phyloP scores from a whole-genome alignment of 2,329 filamentous ascomycete genomes.

The Aspergillus sp. region DNA sequence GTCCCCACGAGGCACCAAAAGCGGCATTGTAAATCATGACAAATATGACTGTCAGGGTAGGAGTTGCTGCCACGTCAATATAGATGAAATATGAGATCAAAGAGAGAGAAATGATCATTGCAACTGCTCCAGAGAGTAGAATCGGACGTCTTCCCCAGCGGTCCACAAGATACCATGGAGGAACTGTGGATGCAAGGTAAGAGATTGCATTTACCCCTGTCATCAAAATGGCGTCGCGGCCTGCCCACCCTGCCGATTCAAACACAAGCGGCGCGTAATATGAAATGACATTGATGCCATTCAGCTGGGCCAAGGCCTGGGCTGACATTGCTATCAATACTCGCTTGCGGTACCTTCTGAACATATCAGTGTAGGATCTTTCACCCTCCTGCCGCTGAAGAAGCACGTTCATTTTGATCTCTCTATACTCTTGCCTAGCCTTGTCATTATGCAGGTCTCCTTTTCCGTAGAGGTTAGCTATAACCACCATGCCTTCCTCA shows the following conservation, averaged over 20 bases:
- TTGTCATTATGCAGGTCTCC: slow-evolving; percentile 93
- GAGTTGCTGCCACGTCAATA: slow-evolving; percentile 74
- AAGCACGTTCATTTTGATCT: slow-evolving; percentile 98
- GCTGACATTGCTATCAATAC: slow-evolving; percentile 99
- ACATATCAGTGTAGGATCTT: slow-evolving; percentile 90
- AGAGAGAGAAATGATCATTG: slow-evolving; percentile 86
- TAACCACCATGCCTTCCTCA: slow-evolving; percentile 96
- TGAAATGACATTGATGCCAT: slow-evolving; percentile 99
- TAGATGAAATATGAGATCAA: slow-evolving; percentile 94
- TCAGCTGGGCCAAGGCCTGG: slow-evolving; percentile 90
- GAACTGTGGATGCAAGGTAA: slow-evolving; percentile 88
- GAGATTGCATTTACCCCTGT: slow-evolving; percentile 93
- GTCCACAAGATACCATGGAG: slow-evolving; percentile 96
- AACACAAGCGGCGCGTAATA: slow-evolving; percentile 98
- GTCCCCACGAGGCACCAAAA: slow-evolving; percentile 96
- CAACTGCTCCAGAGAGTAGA: slow-evolving; percentile 81
- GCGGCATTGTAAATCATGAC: slow-evolving; percentile 99
- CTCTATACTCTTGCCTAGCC: slow-evolving; percentile 91
- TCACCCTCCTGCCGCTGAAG: slow-evolving; percentile 93
- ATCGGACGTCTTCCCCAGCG: slow-evolving; percentile 86
- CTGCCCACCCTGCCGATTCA: slow-evolving; percentile 92
- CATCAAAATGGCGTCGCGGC: slow-evolving; percentile 90
- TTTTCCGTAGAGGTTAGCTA: slow-evolving; percentile 93
- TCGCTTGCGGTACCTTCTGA: slow-evolving; percentile 82
- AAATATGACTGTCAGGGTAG: slow-evolving; percentile 82